These are phyloP conservation scores for Aspergillus amoenus DNA, from an alignment of 2,329 filamentous ascomycete genomes.

Conservation along the genomic window DNA sequence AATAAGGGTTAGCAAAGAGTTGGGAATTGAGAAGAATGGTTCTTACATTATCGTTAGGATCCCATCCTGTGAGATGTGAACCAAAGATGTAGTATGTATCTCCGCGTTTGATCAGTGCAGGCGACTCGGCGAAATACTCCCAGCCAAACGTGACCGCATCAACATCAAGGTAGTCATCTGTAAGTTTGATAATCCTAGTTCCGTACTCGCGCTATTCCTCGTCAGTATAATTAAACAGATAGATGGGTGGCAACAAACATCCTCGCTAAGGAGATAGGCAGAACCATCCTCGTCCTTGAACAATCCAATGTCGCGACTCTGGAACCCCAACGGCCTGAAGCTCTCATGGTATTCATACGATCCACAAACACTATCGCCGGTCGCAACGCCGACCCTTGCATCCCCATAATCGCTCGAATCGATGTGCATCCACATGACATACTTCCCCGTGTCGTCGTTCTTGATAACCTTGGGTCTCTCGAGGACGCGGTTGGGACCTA, in stretches of 20 bases:
- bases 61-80: constrained; percentile 47
- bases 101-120: constrained; percentile 61
- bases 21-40: no score
- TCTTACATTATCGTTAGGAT: not conserved
- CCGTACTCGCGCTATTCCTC: constrained; percentile 12
- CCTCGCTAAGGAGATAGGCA: constrained; percentile 63
- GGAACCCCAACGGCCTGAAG: constrained; percentile 47
- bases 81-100: constrained; percentile 66
- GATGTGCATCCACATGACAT: constrained; percentile 70
- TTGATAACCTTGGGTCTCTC: constrained; percentile 69
- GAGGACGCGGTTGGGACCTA: constrained; percentile 62
- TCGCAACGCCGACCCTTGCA: constrained; percentile 65
- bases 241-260: constrained; percentile 40
- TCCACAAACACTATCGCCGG: constrained; percentile 54
- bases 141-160: constrained; percentile 52
- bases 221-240: not conserved
- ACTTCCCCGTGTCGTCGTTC: constrained; percentile 63
- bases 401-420: constrained; percentile 62
- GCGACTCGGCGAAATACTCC: constrained; percentile 54
- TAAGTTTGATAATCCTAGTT: constrained; percentile 22
- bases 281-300: constrained; percentile 58
- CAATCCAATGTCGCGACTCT: constrained; percentile 60
- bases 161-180: constrained; percentile 58
- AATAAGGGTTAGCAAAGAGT: rapidly evolving
- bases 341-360: constrained; percentile 52